These are phyloP conservation scores for Sporisorium graminicola DNA, from an alignment of 1,284 basidiomycete genomes.

Conservation along the genomic window DNA sequence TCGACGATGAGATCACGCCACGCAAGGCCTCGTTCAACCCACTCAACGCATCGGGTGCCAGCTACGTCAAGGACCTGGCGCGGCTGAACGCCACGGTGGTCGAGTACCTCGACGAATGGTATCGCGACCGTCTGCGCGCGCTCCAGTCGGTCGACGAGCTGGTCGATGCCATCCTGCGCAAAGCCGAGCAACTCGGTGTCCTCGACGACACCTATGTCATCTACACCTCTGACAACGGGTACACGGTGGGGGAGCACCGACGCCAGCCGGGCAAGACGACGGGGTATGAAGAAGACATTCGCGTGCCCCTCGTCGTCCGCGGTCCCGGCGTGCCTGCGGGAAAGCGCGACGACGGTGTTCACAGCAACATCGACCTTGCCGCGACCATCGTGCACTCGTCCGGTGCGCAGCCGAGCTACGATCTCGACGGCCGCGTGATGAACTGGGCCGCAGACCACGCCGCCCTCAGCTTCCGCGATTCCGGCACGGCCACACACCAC, in stretches of 20 bases:
- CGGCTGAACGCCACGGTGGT: slow-evolving; percentile 8
- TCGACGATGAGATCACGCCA: neutral
- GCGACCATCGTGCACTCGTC: slow-evolving; percentile 6
- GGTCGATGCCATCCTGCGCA: slow-evolving; percentile 8
- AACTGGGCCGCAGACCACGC: neutral
- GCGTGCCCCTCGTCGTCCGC: slow-evolving; percentile 7
- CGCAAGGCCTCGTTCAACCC: slow-evolving; percentile 9
- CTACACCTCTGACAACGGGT: slow-evolving; percentile 12
- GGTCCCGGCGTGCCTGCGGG: neutral
- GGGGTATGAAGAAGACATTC: slow-evolving; percentile 14
- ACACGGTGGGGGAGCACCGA: slow-evolving; percentile 8
- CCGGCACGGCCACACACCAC: slow-evolving; percentile 10
- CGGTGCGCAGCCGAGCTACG: slow-evolving; percentile 6
- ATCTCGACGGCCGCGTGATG: slow-evolving; percentile 12
- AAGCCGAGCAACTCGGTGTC: slow-evolving; percentile 15
- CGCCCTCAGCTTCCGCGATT: neutral
- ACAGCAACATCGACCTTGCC: slow-evolving; percentile 19
- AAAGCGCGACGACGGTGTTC: neutral
- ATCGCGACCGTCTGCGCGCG: slow-evolving; percentile 7
- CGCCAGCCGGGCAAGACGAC: slow-evolving; percentile 12
- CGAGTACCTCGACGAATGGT: slow-evolving; percentile 16
- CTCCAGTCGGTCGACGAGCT: slow-evolving; percentile 19
- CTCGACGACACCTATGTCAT: slow-evolving; percentile 13
- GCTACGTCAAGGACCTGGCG: slow-evolving; percentile 1
- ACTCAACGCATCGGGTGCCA: neutral